These are phyloP conservation scores for Knoxia roxburghii DNA, from an alignment of 257 asterid species.

Conservation along the genomic window DNA sequence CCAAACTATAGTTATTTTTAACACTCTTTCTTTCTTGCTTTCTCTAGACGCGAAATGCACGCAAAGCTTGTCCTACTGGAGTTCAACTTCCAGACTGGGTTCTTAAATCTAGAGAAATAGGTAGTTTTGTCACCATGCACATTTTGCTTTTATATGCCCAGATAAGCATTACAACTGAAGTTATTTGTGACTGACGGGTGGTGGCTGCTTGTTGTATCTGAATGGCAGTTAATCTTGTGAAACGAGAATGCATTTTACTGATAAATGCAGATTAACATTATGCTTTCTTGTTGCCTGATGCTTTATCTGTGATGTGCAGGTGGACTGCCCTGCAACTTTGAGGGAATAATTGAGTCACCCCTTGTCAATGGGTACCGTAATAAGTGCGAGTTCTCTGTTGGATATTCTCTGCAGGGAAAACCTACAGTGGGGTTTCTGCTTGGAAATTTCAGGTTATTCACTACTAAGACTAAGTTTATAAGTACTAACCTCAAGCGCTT, in stretches of 20 bases:
- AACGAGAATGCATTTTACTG: background rate
- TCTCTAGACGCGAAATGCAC: conserved; percentile 82
- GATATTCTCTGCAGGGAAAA: conserved; percentile 79
- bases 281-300: conserved; percentile 9
- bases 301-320: conserved; percentile 45
- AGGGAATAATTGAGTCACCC: conserved; percentile 81
- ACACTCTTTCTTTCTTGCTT: background rate
- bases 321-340: conserved; percentile 91
- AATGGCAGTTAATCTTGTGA: background rate
- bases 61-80: conserved; percentile 87
- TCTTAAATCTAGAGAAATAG: conserved; percentile 80
- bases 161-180: background rate
- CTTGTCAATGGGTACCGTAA: conserved; percentile 81
- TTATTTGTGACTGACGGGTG: background rate
- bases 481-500: conserved; percentile 5
- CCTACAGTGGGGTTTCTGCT: conserved; percentile 84
- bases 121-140: conserved; percentile 22
- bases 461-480: background rate
- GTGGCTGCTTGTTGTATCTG: background rate
- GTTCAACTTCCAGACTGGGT: conserved; percentile 91
- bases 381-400: conserved; percentile 97
- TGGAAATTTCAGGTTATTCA: conserved; percentile 85
- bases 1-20: background rate
- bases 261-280: too few relatives aligned
- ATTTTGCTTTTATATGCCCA: background rate